phyloP scores from a whole-genome alignment of 2,329 filamentous ascomycete species.

The Rhynchosporium secalis region DNA sequence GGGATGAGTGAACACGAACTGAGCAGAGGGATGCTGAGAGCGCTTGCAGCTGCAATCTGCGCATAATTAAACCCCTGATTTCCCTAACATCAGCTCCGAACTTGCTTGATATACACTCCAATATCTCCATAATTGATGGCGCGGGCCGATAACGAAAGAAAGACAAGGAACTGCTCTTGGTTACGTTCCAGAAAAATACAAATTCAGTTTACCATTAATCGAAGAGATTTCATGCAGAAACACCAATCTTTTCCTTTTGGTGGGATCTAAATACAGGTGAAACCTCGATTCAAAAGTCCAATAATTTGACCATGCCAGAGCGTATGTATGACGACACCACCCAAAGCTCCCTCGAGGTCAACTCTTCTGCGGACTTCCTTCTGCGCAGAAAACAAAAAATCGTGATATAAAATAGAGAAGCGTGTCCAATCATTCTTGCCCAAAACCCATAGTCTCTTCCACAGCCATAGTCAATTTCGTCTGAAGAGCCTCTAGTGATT shows the following conservation, averaged over 20 bases:
- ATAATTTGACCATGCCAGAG: constrained; percentile 23
- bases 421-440: constrained; percentile 70
- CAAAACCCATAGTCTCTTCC: constrained; percentile 98
- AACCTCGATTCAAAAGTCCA: constrained; percentile 22
- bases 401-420: constrained; percentile 26
- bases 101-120: background rate
- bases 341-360: constrained; percentile 12
- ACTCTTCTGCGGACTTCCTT: constrained; percentile 17
- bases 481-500: constrained; percentile 79
- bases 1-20: background rate
- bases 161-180: background rate
- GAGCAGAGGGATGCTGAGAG: background rate
- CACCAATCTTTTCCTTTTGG: constrained; percentile 21
- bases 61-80: constrained; percentile 20
- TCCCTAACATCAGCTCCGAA: background rate
- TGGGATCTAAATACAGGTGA: constrained; percentile 26
- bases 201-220: background rate
- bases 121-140: background rate
- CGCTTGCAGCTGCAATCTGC: constrained; percentile 8
- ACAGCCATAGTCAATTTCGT: constrained; percentile 94
- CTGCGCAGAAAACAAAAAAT: constrained; percentile 32
- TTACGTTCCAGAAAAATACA: background rate
- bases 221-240: constrained; percentile 10
- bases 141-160: background rate
- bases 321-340: constrained; percentile 5